A percentile compares a stretch with the other conserved stretches of the same genome.
Evolutionary conservation across 75 land plant species (phyloP).

Genomic region (Cryptomeria japonica): DNA sequence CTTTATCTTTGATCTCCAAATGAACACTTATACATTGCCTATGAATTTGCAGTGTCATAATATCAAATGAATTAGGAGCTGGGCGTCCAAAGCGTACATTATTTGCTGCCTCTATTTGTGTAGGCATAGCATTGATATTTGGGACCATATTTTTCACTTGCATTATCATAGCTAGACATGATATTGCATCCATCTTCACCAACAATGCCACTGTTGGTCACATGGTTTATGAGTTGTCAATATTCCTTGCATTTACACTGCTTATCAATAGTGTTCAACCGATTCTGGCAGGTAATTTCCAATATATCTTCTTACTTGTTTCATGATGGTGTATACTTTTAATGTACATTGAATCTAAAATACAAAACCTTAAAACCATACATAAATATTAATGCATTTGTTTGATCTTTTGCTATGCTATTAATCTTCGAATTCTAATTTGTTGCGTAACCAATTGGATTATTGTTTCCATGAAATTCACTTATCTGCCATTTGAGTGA

Average conservation of each 20-base stretch:
- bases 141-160: slow-evolving; percentile 25
- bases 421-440: not conserved
- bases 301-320: not conserved
- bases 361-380: not conserved
- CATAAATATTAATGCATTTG: not conserved
- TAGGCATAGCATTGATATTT: slow-evolving; percentile 4
- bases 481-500: not conserved
- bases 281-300: slow-evolving; percentile 41
- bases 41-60: slow-evolving; percentile 34
- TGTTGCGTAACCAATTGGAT: not conserved
- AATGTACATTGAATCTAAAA: not conserved
- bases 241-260: slow-evolving; percentile 35
- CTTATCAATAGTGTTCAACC: slow-evolving; percentile 54
- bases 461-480: not conserved
- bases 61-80: slow-evolving; percentile 52
- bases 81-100: slow-evolving; percentile 37
- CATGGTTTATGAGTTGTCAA: slow-evolving; percentile 23
- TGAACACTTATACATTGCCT: not conserved
- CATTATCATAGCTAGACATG: slow-evolving; percentile 22
- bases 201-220: slow-evolving; percentile 16
- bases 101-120: slow-evolving; percentile 19
- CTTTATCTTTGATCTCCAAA: not conserved
- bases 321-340: not conserved
- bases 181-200: slow-evolving; percentile 35
- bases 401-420: not conserved